A percentile compares a stretch with the other conserved stretches of the same genome.
These are phyloP conservation scores for Mycena belliarum DNA, from an alignment of 768 basidiomycete species.

Conservation along the genomic window DNA sequence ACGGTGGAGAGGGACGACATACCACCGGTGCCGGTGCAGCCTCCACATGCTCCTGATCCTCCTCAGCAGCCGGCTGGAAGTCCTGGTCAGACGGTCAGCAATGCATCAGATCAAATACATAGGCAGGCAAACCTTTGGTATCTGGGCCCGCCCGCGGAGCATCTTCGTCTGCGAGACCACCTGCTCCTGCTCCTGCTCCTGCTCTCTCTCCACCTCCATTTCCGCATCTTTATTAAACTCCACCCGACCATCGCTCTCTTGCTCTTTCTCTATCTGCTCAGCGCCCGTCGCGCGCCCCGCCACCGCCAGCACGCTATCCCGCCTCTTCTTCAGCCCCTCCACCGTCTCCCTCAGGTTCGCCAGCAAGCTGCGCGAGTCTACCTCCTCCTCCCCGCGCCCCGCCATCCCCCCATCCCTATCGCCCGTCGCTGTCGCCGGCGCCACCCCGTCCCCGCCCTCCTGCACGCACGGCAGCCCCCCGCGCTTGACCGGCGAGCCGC, in stretches of 20 bases:
- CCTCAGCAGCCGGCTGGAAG: conserved; percentile 1
- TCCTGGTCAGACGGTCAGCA: conserved; percentile 25
- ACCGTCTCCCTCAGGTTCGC: neutral
- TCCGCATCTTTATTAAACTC: conserved; percentile 3
- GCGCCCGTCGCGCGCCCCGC: neutral
- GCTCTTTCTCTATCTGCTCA: neutral
- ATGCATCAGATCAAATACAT: conserved; percentile 24
- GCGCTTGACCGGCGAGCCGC: too few species aligned
- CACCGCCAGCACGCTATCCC: neutral
- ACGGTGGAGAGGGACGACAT: neutral
- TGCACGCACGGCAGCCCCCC: too few species aligned
- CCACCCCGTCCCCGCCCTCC: too few species aligned
- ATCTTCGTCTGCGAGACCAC: neutral
- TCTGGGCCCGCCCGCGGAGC: neutral
- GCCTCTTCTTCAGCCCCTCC: neutral
- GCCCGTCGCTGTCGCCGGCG: too few species aligned
- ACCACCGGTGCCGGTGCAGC: neutral
- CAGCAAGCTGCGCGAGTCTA: too few species aligned
- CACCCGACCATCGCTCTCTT: conserved; percentile 5
- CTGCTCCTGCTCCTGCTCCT: conserved; percentile 30
- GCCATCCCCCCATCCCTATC: too few species aligned
- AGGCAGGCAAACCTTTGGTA: neutral
- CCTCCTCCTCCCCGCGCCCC: too few species aligned
- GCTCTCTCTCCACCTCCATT: conserved; percentile 24
- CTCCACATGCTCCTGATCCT: neutral